A percentile compares a stretch with the other conserved stretches of the same genome.
Conservation (phyloP, 2,329 filamentous ascomycete species). For the Fusarium poae region DNA sequence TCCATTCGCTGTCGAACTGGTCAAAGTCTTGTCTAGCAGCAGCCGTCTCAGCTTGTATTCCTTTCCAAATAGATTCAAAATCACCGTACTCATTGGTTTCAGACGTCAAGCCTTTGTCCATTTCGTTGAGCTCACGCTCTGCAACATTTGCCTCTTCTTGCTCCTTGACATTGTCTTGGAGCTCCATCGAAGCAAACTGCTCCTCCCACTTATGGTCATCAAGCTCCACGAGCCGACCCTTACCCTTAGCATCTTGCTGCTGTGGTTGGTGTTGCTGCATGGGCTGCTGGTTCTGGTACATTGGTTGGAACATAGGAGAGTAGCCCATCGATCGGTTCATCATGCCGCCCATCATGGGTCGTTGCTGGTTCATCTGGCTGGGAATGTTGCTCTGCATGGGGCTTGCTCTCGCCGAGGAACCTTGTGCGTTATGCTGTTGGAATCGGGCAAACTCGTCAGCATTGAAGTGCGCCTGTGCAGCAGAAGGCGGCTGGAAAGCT, state of each 20-base stretch:
- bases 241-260: constrained; percentile 74
- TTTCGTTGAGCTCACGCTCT: constrained; percentile 87
- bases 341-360: constrained; percentile 71
- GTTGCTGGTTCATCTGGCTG: constrained; percentile 65
- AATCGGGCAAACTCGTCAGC: constrained; percentile 90
- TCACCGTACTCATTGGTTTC: constrained; percentile 84
- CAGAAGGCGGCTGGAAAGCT: constrained; percentile 71
- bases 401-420: constrained; percentile 65
- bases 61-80: constrained; percentile 91
- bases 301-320: constrained; percentile 67
- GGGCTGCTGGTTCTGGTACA: constrained; percentile 60
- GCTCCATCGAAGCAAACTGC: constrained; percentile 90
- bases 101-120: constrained; percentile 77
- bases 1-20: constrained; percentile 82
- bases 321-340: constrained; percentile 66
- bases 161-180: constrained; percentile 68
- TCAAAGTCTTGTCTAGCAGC: constrained; percentile 74
- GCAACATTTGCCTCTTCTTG: constrained; percentile 78
- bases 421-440: constrained; percentile 76
- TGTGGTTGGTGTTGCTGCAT: constrained; percentile 63
- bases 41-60: constrained; percentile 82
- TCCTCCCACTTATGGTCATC: constrained; percentile 97
- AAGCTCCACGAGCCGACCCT: constrained; percentile 93
- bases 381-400: constrained; percentile 69
- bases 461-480: constrained; percentile 73